Conservation (phyloP, 2,329 filamentous ascomycete genomes). For the Coleophoma eucalyptorum region DNA sequence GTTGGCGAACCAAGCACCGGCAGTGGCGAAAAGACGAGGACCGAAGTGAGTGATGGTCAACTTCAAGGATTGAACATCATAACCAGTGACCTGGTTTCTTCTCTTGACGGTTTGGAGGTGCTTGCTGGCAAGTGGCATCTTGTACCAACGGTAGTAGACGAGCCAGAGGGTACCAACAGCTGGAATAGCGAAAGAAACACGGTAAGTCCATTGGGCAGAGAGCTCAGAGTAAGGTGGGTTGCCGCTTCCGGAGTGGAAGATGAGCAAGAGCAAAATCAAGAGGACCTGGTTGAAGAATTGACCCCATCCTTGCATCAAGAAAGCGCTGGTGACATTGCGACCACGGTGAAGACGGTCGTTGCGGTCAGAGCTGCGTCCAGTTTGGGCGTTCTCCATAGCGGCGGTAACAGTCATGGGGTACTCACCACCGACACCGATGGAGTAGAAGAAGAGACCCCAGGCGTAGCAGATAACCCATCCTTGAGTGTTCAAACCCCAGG, state of each 20-base stretch:
- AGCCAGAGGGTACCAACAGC: constrained; percentile 91
- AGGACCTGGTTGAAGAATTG: constrained; percentile 92
- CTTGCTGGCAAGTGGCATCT: constrained; percentile 86
- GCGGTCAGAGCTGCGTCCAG: constrained; percentile 82
- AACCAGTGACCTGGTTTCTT: constrained; percentile 83
- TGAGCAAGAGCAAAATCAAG: constrained; percentile 79
- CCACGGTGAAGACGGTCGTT: constrained; percentile 94
- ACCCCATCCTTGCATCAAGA: constrained; percentile 98
- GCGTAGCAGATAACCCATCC: constrained; percentile 98
- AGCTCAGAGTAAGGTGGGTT: constrained; percentile 69
- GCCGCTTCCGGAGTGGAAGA: constrained; percentile 68
- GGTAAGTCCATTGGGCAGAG: constrained; percentile 87
- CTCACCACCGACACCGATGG: constrained; percentile 74
- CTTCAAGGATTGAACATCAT: constrained; percentile 80
- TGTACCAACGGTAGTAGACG: constrained; percentile 91
- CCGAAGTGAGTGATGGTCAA: constrained; percentile 81
- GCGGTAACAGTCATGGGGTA: constrained; percentile 97
- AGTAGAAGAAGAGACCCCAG: constrained; percentile 91
- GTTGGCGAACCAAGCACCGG: constrained; percentile 90
- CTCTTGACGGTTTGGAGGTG: constrained; percentile 81
- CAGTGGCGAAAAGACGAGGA: constrained; percentile 79
- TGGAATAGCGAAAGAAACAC: constrained; percentile 86
- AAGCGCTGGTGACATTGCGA: constrained; percentile 91
- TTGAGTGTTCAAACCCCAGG: constrained; percentile 82
- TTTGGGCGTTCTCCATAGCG: constrained; percentile 85